Percentiles rank a stretch among this genome's conserved stretches.
These are phyloP conservation scores for Graphilbum ipis-grandicollis DNA, from an alignment of 2,329 filamentous ascomycete genomes.

Conservation along the genomic window DNA sequence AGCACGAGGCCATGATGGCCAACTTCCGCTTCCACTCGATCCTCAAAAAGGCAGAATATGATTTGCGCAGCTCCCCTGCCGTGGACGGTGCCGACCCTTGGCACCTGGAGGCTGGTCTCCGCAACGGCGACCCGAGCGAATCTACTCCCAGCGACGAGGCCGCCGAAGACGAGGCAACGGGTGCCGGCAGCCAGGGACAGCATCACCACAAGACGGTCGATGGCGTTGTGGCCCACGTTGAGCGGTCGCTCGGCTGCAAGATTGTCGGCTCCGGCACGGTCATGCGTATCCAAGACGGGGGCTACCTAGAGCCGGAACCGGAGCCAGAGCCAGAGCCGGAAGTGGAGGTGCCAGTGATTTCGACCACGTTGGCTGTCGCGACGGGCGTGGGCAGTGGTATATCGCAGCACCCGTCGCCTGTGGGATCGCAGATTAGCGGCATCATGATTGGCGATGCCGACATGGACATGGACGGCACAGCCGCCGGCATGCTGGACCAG, in stretches of 20 bases:
- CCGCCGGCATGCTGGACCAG: constrained; percentile 48
- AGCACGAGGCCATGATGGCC: constrained; percentile 59
- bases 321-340: constrained; percentile 15
- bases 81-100: constrained; percentile 42
- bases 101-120: constrained; percentile 40
- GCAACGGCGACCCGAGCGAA: constrained; percentile 15
- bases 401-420: constrained; percentile 36
- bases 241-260: constrained; percentile 50
- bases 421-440: constrained; percentile 37
- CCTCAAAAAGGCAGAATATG: constrained; percentile 57
- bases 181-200: constrained; percentile 7
- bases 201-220: constrained; percentile 42
- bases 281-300: constrained; percentile 60
- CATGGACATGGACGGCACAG: constrained; percentile 47
- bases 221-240: constrained; percentile 58
- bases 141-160: background rate
- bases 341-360: constrained; percentile 6
- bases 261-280: constrained; percentile 47
- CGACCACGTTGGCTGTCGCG: background rate
- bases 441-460: constrained; percentile 41
- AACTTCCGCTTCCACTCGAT: constrained; percentile 55
- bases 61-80: constrained; percentile 49
- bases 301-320: constrained; percentile 45
- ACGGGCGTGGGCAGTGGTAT: constrained; percentile 11
- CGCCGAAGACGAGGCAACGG: background rate